These are phyloP conservation scores for Lomentospora prolificans DNA, from an alignment of 2,329 filamentous ascomycete species.

Conservation along the genomic window DNA sequence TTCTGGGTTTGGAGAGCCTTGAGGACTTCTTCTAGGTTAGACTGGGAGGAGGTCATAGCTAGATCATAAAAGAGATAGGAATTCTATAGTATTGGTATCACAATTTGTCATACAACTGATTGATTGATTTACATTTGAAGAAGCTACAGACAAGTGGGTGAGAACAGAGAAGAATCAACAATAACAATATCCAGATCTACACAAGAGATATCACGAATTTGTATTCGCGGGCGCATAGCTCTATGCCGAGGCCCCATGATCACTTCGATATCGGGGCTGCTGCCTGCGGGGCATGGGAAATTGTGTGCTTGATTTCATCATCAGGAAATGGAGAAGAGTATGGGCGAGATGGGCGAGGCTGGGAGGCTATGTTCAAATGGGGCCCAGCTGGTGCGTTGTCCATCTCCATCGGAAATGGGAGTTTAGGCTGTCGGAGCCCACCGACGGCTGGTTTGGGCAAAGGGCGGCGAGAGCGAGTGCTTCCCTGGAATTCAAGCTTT, in stretches of 20 bases:
- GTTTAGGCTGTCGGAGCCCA: background rate
- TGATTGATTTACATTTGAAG: background rate
- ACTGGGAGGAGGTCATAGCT: constrained; percentile 12
- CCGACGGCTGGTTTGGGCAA: background rate
- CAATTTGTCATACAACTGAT: background rate
- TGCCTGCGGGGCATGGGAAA: background rate
- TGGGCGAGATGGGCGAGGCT: background rate
- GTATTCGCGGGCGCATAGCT: background rate
- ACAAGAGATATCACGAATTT: background rate
- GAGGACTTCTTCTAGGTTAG: constrained; percentile 24
- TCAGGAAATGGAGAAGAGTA: too few species aligned
- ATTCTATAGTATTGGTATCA: background rate
- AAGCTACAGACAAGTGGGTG: background rate
- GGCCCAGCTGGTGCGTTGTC: background rate
- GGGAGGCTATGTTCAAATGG: background rate
- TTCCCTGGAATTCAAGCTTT: background rate
- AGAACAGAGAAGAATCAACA: background rate
- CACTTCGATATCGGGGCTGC: background rate
- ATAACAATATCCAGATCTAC: background rate
- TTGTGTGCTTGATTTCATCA: background rate
- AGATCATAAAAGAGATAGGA: background rate
- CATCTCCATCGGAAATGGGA: background rate
- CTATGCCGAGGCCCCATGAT: background rate
- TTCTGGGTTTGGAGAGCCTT: constrained; percentile 22
- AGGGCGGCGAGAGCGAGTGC: too few species aligned